Conservation (phyloP, 2,329 filamentous ascomycete species). For the Parafenestella ontariensis region DNA sequence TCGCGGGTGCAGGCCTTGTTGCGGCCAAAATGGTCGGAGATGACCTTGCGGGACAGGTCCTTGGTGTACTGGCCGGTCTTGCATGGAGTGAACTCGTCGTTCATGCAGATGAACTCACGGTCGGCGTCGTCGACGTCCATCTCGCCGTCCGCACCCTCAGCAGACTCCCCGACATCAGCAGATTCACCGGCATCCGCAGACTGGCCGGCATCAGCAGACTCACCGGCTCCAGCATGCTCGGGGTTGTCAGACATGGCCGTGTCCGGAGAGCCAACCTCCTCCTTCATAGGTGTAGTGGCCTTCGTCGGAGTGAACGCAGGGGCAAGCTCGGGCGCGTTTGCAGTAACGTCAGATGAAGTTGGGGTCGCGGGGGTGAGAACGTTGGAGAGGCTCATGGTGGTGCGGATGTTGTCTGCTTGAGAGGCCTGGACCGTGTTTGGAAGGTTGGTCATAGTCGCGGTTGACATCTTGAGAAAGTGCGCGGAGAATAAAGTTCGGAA, state of each 20-base stretch:
- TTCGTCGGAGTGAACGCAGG: slow-evolving; percentile 12
- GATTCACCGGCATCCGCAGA: slow-evolving; percentile 16
- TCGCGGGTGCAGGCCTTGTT: slow-evolving; percentile 47
- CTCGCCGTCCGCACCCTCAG: neutral
- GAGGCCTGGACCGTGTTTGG: slow-evolving; percentile 2
- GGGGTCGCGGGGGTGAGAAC: slow-evolving; percentile 15
- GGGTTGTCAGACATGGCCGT: slow-evolving; percentile 10
- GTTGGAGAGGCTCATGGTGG: slow-evolving; percentile 34
- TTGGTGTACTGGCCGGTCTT: slow-evolving; percentile 44
- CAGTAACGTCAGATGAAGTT: slow-evolving; percentile 2
- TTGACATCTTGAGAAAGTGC: slow-evolving; percentile 10
- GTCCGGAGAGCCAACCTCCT: slow-evolving; percentile 7
- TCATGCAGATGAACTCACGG: slow-evolving; percentile 43
- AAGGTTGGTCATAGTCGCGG: slow-evolving; percentile 1
- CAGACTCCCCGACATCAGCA: slow-evolving; percentile 1
- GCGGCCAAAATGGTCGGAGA: slow-evolving; percentile 50
- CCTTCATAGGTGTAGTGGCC: neutral
- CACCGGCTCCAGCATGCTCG: neutral
- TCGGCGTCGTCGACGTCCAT: slow-evolving; percentile 12
- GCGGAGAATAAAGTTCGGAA: neutral
- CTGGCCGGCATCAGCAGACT: slow-evolving; percentile 6
- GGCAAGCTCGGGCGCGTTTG: neutral
- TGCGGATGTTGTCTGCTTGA: neutral
- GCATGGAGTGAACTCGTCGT: slow-evolving; percentile 40
- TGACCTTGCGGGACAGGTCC: slow-evolving; percentile 46